A percentile compares a stretch with the other conserved stretches of the same genome.
phyloP scores from a whole-genome alignment of 164 flowering plant species.

The Protea cynaroides region DNA sequence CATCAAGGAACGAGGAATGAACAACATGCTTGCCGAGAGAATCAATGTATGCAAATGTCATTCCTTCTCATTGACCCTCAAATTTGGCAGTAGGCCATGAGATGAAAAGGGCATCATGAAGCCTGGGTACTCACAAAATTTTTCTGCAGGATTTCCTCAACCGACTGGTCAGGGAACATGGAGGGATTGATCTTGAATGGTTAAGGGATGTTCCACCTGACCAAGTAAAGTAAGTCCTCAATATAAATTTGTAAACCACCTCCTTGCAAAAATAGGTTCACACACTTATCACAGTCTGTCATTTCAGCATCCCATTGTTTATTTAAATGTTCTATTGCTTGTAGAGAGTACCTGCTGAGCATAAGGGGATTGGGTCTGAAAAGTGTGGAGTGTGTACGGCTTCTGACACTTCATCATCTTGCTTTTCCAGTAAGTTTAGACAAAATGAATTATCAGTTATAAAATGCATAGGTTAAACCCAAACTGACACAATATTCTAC shows the following conservation, averaged over 20 bases:
- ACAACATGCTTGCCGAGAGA: slow-evolving; percentile 56
- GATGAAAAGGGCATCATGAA: no score
- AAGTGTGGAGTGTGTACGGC: slow-evolving; percentile 96
- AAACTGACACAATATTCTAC: slow-evolving; percentile 4
- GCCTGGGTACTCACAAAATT: no score
- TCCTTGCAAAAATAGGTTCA: neutral
- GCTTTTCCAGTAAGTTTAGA: slow-evolving; percentile 86
- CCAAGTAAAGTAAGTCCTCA: slow-evolving; percentile 78
- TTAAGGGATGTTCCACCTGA: slow-evolving; percentile 91
- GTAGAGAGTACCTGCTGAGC: slow-evolving; percentile 84
- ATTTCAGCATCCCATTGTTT: neutral
- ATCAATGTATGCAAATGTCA: slow-evolving; percentile 46
- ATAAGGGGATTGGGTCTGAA: slow-evolving; percentile 84
- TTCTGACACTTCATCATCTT: slow-evolving; percentile 88
- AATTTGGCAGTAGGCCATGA: no score
- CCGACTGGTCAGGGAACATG: slow-evolving; percentile 80
- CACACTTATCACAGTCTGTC: neutral
- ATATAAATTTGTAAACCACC: neutral
- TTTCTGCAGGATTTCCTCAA: slow-evolving; percentile 76
- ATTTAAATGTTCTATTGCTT: slow-evolving; percentile 7
- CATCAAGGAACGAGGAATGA: slow-evolving; percentile 62
- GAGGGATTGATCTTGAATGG: slow-evolving; percentile 94
- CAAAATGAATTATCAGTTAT: neutral
- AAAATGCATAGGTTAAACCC: neutral
- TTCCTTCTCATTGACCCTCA: no score